Conservation (phyloP, 2,329 filamentous ascomycete genomes). For the Anisogramma anomala region DNA sequence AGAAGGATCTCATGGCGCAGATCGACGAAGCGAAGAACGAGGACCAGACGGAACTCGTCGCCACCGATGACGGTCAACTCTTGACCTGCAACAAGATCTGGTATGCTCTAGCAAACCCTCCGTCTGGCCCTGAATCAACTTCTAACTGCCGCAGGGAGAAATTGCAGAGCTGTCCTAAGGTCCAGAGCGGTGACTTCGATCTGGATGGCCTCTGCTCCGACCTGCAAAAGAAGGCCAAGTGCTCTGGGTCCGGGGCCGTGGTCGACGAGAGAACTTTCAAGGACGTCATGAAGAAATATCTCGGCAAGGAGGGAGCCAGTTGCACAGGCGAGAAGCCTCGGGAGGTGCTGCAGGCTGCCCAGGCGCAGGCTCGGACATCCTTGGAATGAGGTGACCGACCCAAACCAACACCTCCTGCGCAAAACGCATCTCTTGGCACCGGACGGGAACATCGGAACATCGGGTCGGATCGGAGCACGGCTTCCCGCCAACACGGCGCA, state of each 20-base stretch:
- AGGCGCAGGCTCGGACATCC: not conserved
- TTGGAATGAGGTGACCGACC: no score
- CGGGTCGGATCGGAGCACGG: conserved; percentile 2
- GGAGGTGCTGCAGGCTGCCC: not conserved
- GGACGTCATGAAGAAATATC: conserved; percentile 56
- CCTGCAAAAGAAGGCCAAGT: conserved; percentile 89
- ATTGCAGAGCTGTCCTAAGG: conserved; percentile 73
- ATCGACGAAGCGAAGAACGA: conserved; percentile 66
- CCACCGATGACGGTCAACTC: conserved; percentile 45
- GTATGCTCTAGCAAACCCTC: conserved; percentile 40
- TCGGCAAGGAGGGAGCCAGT: conserved; percentile 28
- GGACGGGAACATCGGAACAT: not conserved
- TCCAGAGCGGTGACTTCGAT: conserved; percentile 83
- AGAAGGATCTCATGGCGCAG: conserved; percentile 63
- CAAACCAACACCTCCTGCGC: not conserved
- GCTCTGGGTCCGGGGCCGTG: conserved; percentile 80
- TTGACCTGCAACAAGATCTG: conserved; percentile 87
- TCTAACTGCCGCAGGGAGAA: conserved; percentile 63
- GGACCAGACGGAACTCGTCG: conserved; percentile 44
- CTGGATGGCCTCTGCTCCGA: conserved; percentile 88
- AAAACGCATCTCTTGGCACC: not conserved
- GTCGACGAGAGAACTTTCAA: conserved; percentile 86
- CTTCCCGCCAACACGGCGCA: conserved; percentile 8
- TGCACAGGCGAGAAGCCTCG: conserved; percentile 6
- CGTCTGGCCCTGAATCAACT: not conserved